These are phyloP conservation scores for Mycena sp. DNA, from an alignment of 1,284 basidiomycete genomes.

Conservation along the genomic window DNA sequence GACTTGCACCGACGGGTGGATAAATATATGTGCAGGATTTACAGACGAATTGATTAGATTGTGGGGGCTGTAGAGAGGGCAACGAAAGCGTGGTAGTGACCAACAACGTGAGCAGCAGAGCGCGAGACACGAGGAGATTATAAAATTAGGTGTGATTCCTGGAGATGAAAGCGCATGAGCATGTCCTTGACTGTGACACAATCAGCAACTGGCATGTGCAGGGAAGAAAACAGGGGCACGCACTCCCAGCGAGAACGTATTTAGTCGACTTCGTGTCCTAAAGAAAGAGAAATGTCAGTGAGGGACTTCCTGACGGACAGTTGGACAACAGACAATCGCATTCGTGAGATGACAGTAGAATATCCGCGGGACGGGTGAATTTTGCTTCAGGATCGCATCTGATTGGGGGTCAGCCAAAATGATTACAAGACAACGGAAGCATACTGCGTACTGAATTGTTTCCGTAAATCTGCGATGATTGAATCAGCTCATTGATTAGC, in stretches of 20 bases:
- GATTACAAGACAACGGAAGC: no score
- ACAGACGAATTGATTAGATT: not conserved
- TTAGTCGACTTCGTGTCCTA: slow-evolving; percentile 49
- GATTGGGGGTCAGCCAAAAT: slow-evolving; percentile 12
- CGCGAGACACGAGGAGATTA: slow-evolving; percentile 1
- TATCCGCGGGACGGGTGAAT: slow-evolving; percentile 60
- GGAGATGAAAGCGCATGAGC: slow-evolving; percentile 59
- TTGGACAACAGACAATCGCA: slow-evolving; percentile 52
- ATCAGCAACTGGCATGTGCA: slow-evolving; percentile 39
- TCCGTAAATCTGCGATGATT: slow-evolving; percentile 49
- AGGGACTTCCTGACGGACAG: not conserved
- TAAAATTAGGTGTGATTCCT: slow-evolving; percentile 45
- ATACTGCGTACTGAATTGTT: slow-evolving; percentile 55
- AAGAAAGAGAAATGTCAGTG: slow-evolving; percentile 15
- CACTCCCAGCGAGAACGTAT: slow-evolving; percentile 17
- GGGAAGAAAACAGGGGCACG: slow-evolving; percentile 5
- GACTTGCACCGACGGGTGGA: not conserved
- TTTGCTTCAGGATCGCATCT: slow-evolving; percentile 63
- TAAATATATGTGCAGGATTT: not conserved
- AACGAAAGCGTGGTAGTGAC: not conserved
- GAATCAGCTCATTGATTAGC: slow-evolving; percentile 25
- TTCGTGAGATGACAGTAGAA: slow-evolving; percentile 80
- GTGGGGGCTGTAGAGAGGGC: not conserved
- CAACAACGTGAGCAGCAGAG: not conserved
- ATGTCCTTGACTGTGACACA: slow-evolving; percentile 64